A percentile compares a stretch with the other conserved stretches of the same genome.
Conservation (phyloP, 352 stramenopile genomes). For the Pythium scleroteichum region DNA sequence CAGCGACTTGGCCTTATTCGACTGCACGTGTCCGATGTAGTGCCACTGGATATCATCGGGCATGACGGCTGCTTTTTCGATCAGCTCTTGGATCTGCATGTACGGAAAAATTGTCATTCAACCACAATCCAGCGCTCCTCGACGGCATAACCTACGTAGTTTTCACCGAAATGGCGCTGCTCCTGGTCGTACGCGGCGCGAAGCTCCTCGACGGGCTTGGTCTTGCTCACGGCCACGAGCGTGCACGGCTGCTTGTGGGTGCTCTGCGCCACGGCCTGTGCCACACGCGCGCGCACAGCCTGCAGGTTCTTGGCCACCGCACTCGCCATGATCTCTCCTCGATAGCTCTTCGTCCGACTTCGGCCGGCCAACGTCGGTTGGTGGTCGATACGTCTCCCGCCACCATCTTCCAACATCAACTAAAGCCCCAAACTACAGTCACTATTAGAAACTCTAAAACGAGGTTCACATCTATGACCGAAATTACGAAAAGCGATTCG, state of each 20-base stretch:
- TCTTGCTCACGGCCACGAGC: conserved; percentile 95
- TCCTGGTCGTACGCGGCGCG: conserved; percentile 89
- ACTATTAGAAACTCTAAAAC: too few species aligned
- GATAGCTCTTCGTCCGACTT: too few species aligned
- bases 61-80: conserved; percentile 91
- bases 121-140: too few species aligned
- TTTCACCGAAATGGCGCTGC: conserved; percentile 97
- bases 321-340: conserved; percentile 8
- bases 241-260: conserved; percentile 62
- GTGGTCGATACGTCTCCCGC: too few species aligned
- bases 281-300: conserved; percentile 57
- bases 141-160: conserved; percentile 87
- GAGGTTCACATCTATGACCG: too few species aligned
- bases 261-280: conserved; percentile 55
- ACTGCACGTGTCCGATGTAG: conserved; percentile 99
- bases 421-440: too few species aligned
- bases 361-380: too few species aligned
- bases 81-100: conserved; percentile 93
- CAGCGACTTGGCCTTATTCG: conserved; percentile 96
- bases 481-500: too few species aligned
- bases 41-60: conserved; percentile 95
- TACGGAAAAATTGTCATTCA: too few species aligned
- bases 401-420: too few species aligned
- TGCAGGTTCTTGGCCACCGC: conserved; percentile 60
- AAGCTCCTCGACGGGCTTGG: conserved; percentile 90